Evolutionary conservation across 176 grass and related monocot species (phyloP).

Genomic region (Rhynchospora breviuscula): DNA sequence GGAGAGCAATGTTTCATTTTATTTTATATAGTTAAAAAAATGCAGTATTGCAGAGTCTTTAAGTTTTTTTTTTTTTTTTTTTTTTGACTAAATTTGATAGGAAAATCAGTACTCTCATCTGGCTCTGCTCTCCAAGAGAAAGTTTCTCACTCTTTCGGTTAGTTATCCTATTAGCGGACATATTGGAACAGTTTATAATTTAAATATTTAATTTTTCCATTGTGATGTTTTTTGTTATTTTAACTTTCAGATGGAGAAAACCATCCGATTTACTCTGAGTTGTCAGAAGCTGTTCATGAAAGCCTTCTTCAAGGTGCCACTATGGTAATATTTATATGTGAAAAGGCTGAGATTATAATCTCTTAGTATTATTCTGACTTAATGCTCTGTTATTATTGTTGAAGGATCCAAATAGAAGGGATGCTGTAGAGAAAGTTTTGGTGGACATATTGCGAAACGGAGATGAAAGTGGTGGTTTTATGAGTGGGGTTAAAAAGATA

Average conservation of each 20-base stretch:
- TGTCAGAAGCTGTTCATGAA: constrained; percentile 25
- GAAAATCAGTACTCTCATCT: background rate
- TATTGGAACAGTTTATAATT: background rate
- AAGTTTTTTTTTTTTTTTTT: background rate
- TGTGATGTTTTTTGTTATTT: background rate
- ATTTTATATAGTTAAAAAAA: background rate
- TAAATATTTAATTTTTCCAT: background rate
- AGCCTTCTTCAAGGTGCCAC: constrained; percentile 11
- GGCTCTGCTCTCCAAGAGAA: background rate
- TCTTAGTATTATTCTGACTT: background rate
- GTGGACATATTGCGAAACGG: constrained; percentile 35
- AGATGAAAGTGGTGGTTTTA: constrained; percentile 17
- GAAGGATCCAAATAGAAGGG: constrained; percentile 18
- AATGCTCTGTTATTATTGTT: background rate
- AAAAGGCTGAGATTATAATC: background rate
- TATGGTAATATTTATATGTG: background rate
- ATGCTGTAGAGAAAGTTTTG: constrained; percentile 23
- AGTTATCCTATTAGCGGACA: background rate
- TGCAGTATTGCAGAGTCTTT: background rate
- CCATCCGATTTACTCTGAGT: constrained; percentile 31
- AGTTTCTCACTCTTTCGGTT: background rate
- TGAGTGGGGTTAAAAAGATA: constrained; percentile 22
- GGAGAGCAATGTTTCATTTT: background rate
- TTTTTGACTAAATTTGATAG: background rate
- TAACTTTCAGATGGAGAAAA: constrained; percentile 12